Conservation (phyloP, 176 grass and related monocot genomes). For the maize (Zea mays) region Zm-B73-REFERENCE-NAM-5.0 NC_050100.1:219722501-219723000, state of each 20-base stretch:
- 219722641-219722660: not conserved
- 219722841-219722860: too few relatives aligned
- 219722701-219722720: conserved; percentile 33
- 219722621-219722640: not conserved
- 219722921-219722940: too few relatives aligned
- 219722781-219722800: too few relatives aligned
- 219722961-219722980: too few relatives aligned
- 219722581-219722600: not conserved
- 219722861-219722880: too few relatives aligned
- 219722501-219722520: conserved; percentile 31
- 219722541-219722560: conserved; percentile 46
- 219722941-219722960: too few relatives aligned
- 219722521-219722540: conserved; percentile 37
- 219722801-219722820: too few relatives aligned
- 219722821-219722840: too few relatives aligned
- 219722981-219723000: too few relatives aligned
- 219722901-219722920: too few relatives aligned
- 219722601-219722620: not conserved
- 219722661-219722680: not conserved
- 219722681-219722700: not conserved
- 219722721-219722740: conserved; percentile 26
- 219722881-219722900: too few relatives aligned
- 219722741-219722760: conserved; percentile 27
- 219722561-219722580: conserved; percentile 39
- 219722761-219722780: too few relatives aligned